Evolutionary conservation across 1,139 yeast genomes (phyloP), one percentile per base, ranked within the genome.

Genomic region (Yamadazyma sp.): DNA sequence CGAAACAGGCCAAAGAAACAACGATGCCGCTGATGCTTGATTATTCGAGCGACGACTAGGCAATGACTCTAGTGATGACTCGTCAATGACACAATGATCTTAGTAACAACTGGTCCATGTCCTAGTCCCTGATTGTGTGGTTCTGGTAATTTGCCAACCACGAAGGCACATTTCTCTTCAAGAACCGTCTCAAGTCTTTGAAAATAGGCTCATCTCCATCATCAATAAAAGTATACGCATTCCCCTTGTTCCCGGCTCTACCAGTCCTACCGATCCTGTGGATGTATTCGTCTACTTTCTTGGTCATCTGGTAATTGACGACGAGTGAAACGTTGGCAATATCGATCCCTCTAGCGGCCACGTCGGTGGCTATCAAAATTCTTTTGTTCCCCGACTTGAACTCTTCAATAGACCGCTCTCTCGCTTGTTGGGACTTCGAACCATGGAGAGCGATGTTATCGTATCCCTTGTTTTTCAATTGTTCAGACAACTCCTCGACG

Each of bases 221-320:
- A 35, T 76, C 81, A 27, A 87, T 53, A 49, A 87, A 86, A 0
- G 97, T 83, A 22, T 81, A 67, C 11, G 96, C 85, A 6, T 75
- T 68, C 37, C 98, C 98, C 5, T 59, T 59, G 37, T 78, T 79
- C 1, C 97, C 98, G 0, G 97, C 97, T 57, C 98, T 77, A 25
- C 98, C 98, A 1, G 98, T 92, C 62, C 98, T 81, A 38, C 98
- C 98, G 40, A 92, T 86, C 55, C 98, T 74, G 61, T 92, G 98
- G 23, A 92, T 79, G 53, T 89, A 92, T 46, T 86, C 91, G 46
- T 89, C 96, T 37, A 88, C 77, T 33, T 73, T 71, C 43, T 73
- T 76, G 11, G 89, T 68, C 94, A 91, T 85, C 54, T 91, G 96
- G 55, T 75, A 89, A 59, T 92, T 92, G 12, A 91, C 63, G 6